A percentile compares a stretch with the other conserved stretches of the same genome.
phyloP scores from a whole-genome alignment of 352 stramenopile species.

The Phytophthora nicotianae region DNA sequence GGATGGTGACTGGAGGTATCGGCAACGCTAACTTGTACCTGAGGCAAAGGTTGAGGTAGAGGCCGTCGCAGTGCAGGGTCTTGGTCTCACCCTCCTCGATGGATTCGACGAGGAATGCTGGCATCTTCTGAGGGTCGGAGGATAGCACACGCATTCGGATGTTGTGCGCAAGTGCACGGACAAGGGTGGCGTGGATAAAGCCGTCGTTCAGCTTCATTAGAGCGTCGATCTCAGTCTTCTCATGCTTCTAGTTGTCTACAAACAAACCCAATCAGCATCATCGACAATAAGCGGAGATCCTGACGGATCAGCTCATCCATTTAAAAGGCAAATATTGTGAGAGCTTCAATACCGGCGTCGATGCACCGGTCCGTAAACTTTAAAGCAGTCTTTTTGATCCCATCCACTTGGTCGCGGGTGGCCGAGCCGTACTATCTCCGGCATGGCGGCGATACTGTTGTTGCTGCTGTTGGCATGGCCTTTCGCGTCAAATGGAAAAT shows the following conservation, averaged over 20 bases:
- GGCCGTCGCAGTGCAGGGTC: constrained; percentile 85
- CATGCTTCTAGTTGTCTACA: constrained; percentile 96
- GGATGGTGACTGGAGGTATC: background rate
- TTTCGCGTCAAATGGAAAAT: constrained; percentile 23
- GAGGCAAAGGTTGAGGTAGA: constrained; percentile 84
- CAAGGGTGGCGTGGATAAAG: constrained; percentile 93
- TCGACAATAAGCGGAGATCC: background rate
- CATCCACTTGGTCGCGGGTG: constrained; percentile 92
- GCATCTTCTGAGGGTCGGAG: constrained; percentile 73
- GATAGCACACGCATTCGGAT: constrained; percentile 91
- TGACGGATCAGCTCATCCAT: constrained; percentile 56
- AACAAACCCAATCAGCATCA: constrained; percentile 8
- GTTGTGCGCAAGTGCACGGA: constrained; percentile 88
- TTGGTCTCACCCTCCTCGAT: constrained; percentile 84
- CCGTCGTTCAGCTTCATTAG: constrained; percentile 95
- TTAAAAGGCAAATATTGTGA: constrained; percentile 96
- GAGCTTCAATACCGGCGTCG: constrained; percentile 81
- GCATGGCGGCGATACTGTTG: constrained; percentile 12
- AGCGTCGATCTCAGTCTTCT: constrained; percentile 84
- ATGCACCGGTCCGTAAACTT: constrained; percentile 97
- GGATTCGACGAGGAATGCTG: constrained; percentile 56
- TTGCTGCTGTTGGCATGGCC: constrained; percentile 22
- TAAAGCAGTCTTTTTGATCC: constrained; percentile 93
- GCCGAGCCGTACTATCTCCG: constrained; percentile 63
- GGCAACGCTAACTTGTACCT: constrained; percentile 40